Conservation (phyloP, 176 grass and related monocot genomes). For the Alopecurus myosuroides region DNA sequence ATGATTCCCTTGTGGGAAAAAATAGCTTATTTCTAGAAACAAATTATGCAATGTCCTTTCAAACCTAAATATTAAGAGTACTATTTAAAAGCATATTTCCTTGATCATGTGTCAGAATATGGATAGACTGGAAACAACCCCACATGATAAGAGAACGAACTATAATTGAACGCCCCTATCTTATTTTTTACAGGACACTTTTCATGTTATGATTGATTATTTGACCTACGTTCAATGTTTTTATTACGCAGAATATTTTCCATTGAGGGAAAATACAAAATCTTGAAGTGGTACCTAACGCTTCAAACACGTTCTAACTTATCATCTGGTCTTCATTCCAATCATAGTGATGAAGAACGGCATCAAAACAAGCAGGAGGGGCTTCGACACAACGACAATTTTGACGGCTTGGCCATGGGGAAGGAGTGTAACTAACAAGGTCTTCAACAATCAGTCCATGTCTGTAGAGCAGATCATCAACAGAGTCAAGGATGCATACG, state of each 20-base stretch:
- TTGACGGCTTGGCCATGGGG: neutral
- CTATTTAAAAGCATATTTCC: neutral
- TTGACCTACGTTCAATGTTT: neutral
- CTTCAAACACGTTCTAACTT: neutral
- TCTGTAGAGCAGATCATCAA: neutral
- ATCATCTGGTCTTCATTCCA: neutral
- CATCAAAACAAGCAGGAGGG: neutral
- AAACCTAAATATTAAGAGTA: too few species aligned
- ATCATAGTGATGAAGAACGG: too few species aligned
- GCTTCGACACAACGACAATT: neutral
- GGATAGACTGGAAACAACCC: neutral
- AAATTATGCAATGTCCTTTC: too few species aligned
- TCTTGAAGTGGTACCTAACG: neutral
- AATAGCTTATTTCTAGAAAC: neutral
- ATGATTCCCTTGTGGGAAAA: neutral
- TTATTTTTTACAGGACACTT: neutral
- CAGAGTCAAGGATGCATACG: neutral
- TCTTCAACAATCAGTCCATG: neutral
- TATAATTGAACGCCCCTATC: neutral
- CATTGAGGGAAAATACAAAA: neutral
- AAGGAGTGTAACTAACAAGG: neutral
- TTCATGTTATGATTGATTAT: neutral
- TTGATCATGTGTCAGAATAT: neutral
- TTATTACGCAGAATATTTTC: neutral
- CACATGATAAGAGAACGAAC: neutral